Base-by-base conservation (phyloP, 2,329 filamentous ascomycete species). In the Penicillium paneum region DNA sequence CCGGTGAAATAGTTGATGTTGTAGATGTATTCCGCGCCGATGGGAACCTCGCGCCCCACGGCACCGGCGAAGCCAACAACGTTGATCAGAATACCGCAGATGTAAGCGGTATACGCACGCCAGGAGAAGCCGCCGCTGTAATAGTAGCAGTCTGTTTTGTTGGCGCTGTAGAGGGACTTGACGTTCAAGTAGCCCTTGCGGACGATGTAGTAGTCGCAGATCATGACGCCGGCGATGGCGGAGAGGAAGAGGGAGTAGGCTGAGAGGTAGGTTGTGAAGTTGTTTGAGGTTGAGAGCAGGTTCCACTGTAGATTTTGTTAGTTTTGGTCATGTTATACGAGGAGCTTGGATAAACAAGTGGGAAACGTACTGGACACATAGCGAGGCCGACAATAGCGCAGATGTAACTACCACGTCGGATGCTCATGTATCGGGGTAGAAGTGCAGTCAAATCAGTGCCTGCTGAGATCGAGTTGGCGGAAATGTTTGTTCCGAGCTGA, bases 181-280 rank as follows among this genome's bases (percentile, higher is more conserved):
- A 93, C 79, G 61, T 91, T 84, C 2, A 94, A 79, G 70, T 91
- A 96, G 5, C 92, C 92, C 55, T 82, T 86, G 54, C 92, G 88
- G 5, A 96, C 89, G 52, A 88, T 58, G 73, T 95, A 97, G 78
- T 97, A 97, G 73, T 97, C 92, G 63, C 81, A 83, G 56, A 91
- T 79, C 76, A 96, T 94, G 60, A 96, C 90, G n/a, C 92, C 92
- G 0, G 90, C 91, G 59, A 97, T 95, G 40, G 89, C 91, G 55
- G 89, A 92, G n/a, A 97, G 81, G 75, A 97, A 97, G 53, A 97
- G 91, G 3, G 89, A 91, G 77, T 96, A 96, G 1, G 92, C 88
- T 0, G 89, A 94, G 0, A 97, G 84, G 69, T 96, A 96, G 3
- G 90, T 95, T 0, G 90, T 94, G 77, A 96, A 96, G 73, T 87